Base-by-base conservation (phyloP, 257 asterid species). In the Solanum pinnatisectum region DNA sequence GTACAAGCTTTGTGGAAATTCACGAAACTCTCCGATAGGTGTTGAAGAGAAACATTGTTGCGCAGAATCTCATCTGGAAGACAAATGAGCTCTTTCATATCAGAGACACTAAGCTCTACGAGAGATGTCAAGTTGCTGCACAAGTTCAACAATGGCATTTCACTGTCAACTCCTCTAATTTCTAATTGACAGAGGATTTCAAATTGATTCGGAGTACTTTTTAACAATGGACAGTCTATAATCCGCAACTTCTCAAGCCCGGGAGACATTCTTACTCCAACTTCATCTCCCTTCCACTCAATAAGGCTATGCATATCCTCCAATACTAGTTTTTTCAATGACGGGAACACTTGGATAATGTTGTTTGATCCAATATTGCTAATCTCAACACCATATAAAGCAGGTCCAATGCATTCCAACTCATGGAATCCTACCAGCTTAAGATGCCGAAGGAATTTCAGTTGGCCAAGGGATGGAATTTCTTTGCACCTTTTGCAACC, bases 181-280 rank as follows among this genome's bases (percentile, higher is more conserved):
- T 0, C 0, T 76, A 90, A 71, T 39, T 44, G 0, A 44, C 84
- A 71, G 1, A 92, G 89, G 40, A 87, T 35, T 15, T 89, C 89
- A 27, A 91, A 89, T 59, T 70, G 86, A 88, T 87, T 89, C 14
- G 94, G 94, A 85, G 74, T 74, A 16, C 36, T 77, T 44, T 6
- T 36, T 82, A 92, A 65, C 5, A 74, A 14, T 32, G n/a, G 39
- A 68, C 92, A 92, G 0, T 10, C 5, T 0, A 0, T 0, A 44
- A 92, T 67, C 0, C 4, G 10, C 81, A 73, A 35, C 27, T 20
- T 6, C 56, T 90, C 71, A 25, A 91, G 91, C 25, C 42, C 0
- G 5, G 92, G 89, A 88, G 88, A 91, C 11, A 68, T 83, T 8
- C 23, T 73, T 71, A 22, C 59, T 6, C 63, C 49, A 9, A 73